Conservation (phyloP, 495 filamentous ascomycete genomes). For the Hyaloscypha variabilis region DNA sequence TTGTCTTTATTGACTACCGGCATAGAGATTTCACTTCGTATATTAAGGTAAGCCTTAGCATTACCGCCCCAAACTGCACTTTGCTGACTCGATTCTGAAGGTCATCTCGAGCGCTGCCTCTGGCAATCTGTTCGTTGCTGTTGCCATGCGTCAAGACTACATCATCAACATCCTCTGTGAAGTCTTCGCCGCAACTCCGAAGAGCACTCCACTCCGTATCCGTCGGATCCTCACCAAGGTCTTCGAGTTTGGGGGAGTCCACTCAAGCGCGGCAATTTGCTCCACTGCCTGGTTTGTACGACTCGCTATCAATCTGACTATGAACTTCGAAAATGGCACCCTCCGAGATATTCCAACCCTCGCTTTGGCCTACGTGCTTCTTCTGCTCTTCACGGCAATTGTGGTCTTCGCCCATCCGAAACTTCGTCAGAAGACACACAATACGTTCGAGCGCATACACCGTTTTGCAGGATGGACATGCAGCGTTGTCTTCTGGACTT, state of each 20-base stretch:
- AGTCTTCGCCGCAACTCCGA: conserved; percentile 56
- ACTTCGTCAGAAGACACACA: conserved; percentile 56
- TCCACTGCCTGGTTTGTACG: conserved; percentile 69
- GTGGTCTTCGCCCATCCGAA: conserved; percentile 49
- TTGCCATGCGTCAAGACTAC: conserved; percentile 70
- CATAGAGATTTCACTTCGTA: too few relatives aligned
- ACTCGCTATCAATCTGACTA: conserved; percentile 41
- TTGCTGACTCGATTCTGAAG: too few relatives aligned
- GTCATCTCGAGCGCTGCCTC: conserved; percentile 7
- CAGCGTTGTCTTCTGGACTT: conserved; percentile 60
- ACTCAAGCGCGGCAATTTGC: conserved; percentile 69
- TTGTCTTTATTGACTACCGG: too few relatives aligned
- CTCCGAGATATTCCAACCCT: conserved; percentile 25
- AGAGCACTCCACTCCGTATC: conserved; percentile 58
- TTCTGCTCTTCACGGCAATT: conserved; percentile 41
- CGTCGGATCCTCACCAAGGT: conserved; percentile 70
- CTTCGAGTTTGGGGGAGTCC: conserved; percentile 77
- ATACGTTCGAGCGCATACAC: conserved; percentile 68
- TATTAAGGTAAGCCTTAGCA: too few relatives aligned
- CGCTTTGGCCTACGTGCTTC: conserved; percentile 19
- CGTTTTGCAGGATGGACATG: conserved; percentile 69
- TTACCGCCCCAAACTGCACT: too few relatives aligned
- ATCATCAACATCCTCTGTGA: conserved; percentile 72
- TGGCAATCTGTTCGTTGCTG: conserved; percentile 11
- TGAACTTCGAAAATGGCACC: conserved; percentile 47